Percentiles rank a stretch among this genome's conserved stretches.
Evolutionary conservation across 257 asterid genomes (phyloP).

Genomic region (Osmanthus fragrans): DNA sequence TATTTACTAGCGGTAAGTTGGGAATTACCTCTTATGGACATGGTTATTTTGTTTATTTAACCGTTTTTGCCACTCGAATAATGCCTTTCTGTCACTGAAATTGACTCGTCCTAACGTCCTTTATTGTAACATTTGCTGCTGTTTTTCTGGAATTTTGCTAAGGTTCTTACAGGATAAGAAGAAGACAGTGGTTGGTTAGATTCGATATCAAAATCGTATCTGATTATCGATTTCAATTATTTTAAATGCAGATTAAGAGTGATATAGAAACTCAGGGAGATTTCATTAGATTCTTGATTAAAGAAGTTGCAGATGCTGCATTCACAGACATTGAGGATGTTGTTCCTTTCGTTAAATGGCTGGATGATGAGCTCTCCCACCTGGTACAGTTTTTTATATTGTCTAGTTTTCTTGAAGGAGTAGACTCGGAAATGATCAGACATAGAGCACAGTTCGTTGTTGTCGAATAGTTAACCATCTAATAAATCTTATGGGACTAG

Average conservation of each 20-base stretch:
- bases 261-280: conserved; percentile 97
- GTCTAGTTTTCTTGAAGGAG: neutral
- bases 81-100: conserved; percentile 43
- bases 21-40: neutral
- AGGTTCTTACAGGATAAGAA: conserved; percentile 23
- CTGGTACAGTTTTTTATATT: conserved; percentile 44
- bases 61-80: conserved; percentile 32
- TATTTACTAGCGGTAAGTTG: conserved; percentile 89
- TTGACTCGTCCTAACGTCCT: conserved; percentile 41
- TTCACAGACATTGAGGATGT: conserved; percentile 91
- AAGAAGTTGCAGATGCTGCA: conserved; percentile 86
- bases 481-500: conserved; percentile 32
- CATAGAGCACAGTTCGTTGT: neutral
- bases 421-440: neutral
- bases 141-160: conserved; percentile 37
- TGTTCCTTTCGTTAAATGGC: conserved; percentile 95
- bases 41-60: conserved; percentile 23
- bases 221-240: conserved; percentile 6
- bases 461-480: neutral
- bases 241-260: conserved; percentile 71
- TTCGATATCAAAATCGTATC: conserved; percentile 35
- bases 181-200: conserved; percentile 48
- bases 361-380: conserved; percentile 92
- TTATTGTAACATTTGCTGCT: conserved; percentile 30
- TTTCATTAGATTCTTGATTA: conserved; percentile 83